phyloP scores from a whole-genome alignment of 179 eudicot genomes.

The Actinidia arguta region DNA sequence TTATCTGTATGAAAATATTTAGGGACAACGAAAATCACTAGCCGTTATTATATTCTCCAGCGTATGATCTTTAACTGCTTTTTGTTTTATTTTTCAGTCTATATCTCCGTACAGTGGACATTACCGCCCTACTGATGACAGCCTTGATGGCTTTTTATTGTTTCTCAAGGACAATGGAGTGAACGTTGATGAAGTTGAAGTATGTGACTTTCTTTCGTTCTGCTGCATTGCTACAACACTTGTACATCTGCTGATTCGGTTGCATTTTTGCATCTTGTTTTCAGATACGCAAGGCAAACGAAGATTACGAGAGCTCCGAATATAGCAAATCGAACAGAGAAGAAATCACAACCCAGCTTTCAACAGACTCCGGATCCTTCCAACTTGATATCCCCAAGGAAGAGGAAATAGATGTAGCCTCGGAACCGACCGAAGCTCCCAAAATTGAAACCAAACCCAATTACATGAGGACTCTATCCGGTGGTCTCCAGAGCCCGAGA shows the following conservation, averaged over 20 bases:
- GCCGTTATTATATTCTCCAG: constrained; percentile 1
- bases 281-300: constrained; percentile 54
- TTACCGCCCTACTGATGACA: constrained; percentile 87
- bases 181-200: constrained; percentile 65
- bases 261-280: not conserved
- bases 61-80: constrained; percentile 20
- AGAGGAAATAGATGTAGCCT: constrained; percentile 22
- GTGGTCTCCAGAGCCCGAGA: constrained; percentile 81
- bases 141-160: constrained; percentile 56
- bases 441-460: constrained; percentile 32
- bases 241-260: not conserved
- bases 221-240: not conserved
- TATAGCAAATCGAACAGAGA: constrained; percentile 27
- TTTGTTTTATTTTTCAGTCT: constrained; percentile 47
- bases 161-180: constrained; percentile 71
- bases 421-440: constrained; percentile 27
- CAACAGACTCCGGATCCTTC: constrained; percentile 32
- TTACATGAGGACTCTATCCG: constrained; percentile 78
- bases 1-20: too few relatives aligned
- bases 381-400: constrained; percentile 19
- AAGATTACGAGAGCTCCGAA: constrained; percentile 56
- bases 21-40: too few relatives aligned
- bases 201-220: constrained; percentile 24
- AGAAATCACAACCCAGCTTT: constrained; percentile 14
- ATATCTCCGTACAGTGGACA: constrained; percentile 95